Conservation (phyloP, 208 protist genomes). For the Wallacemonas sp. region DNA sequence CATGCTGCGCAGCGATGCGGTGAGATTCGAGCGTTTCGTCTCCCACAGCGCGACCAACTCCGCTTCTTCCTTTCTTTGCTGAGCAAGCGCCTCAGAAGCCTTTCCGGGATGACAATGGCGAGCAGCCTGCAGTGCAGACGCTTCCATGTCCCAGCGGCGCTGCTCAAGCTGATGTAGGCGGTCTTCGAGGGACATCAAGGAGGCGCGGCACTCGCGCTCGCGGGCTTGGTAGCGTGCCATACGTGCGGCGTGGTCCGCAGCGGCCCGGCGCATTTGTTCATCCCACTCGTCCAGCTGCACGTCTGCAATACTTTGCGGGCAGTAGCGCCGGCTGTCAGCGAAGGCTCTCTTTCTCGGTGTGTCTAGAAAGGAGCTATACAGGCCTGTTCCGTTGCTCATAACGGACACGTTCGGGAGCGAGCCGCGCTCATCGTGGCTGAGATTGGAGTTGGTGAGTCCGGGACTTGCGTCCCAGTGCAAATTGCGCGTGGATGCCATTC, state of each 20-base stretch:
- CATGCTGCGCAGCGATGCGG: background rate
- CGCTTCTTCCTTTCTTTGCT: background rate
- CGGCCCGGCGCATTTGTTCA: background rate
- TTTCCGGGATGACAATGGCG: background rate
- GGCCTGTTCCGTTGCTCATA: no score
- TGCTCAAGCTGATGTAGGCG: slow-evolving; percentile 1
- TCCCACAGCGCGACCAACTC: background rate
- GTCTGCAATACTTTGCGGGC: background rate
- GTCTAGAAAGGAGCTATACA: background rate
- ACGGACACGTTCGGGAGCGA: no score
- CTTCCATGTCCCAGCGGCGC: background rate
- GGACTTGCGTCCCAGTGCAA: no score
- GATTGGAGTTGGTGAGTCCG: no score
- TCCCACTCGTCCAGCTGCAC: background rate
- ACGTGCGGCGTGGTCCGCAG: background rate
- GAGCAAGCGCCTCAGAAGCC: background rate
- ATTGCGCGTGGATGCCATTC: no score
- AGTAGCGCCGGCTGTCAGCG: background rate
- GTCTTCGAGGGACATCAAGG: background rate
- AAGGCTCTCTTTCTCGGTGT: background rate
- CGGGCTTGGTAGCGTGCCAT: slow-evolving; percentile 3
- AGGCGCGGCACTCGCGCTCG: background rate
- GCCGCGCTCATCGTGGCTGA: no score
- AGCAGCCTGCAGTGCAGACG: background rate
- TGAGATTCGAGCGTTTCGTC: background rate